Evolutionary conservation across 2,329 filamentous ascomycete species (phyloP), one percentile per base, ranked within the genome.

Genomic region (Bipolaris cookei): DNA sequence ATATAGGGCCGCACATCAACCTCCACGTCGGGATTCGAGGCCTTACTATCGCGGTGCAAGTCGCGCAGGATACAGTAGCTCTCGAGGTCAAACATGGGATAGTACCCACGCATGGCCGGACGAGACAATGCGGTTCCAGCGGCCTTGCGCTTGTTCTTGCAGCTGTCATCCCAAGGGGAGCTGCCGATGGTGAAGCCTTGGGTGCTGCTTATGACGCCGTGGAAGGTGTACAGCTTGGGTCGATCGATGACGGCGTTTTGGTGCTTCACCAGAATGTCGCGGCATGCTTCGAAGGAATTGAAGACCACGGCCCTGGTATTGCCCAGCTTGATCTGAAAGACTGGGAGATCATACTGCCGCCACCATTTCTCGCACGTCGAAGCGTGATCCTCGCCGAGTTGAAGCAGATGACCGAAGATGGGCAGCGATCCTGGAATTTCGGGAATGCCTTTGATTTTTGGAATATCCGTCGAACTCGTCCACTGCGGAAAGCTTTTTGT

Each of bases 101-200:
- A 84, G 14, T 74, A 79, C 52, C 77, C 76, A 67, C 84, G 73
- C 3, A 80, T 79, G 0, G 78, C 76, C 18, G 80, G 69, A 10
- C 79, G 76, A 1, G 32, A 35, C 32, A 84, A 68, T 0, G 82
- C 80, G 1, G 78, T 79, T 1, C 80, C 80, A 0, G 81, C 79
- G 1, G 82, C 81, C 59, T 83, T 84, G 1, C 83, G 76, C 64
- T 83, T 83, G 61, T 82, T 83, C 63, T 80, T 81, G 68, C 81
- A 84, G 34, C 78, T 81, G 20, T 82, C 78, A 51, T 84, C 81
- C 82, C 82, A 84, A 1, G 82, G 82, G 2, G 77, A 80, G 5
- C 77, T 80, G 16, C 82, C 82, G 49, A 84, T 84, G 0, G 82
- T 84, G 69, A 84, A 84, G 1, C 82, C 83, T 61, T 84, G 81